Base-by-base conservation (phyloP, 352 stramenopile genomes). In the Pseudoperonospora humuli region DNA sequence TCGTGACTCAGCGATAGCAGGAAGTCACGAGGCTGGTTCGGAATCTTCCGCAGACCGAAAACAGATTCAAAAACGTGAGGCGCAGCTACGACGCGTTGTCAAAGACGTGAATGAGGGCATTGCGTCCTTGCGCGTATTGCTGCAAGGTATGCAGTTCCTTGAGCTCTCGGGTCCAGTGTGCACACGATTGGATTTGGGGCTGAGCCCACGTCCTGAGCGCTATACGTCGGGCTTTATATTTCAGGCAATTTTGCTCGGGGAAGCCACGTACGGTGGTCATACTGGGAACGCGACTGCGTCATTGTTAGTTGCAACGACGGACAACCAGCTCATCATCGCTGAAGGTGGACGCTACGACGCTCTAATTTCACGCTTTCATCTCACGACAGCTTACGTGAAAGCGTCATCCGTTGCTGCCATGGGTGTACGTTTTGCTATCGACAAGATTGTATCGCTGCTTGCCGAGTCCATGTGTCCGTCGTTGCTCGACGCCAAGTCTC, bases 141-240 rank as follows among this genome's bases (percentile, higher is more conserved):
- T 93, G 5, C 75, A 87, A 24, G 71, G 62, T 3, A 83, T 92
- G 36, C 71, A 88, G n/a, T 73, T 77, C 21, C 58, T 92, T 18
- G 63, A 61, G 2, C 19, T 88, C 5, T 68, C 57, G 2, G 68
- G 72, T 13, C 73, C 75, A 3, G 65, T 86, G 25, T 89, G 74
- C 26, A 64, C 62, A 20, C 65, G 77, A 10, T 55, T 93, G 14
- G 82, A 93, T 47, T 61, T 93, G 15, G 82, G 82, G 0, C 19
- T 93, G 27, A 88, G 74, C 31, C 78, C 74, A 20, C 70, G 78
- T 2, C 82, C 77, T 3, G 79, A 91, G 38, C 61, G 77, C 8
- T 93, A 86, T 34, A 71, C 73, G 1, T 87, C 75, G 10, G 82
- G 79, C 0, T 86, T 93, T 34, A 73, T 93, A 24, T 93, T 93